phyloP scores from a whole-genome alignment of 1,139 yeast species.

The Pichia kudriavzevii region DNA sequence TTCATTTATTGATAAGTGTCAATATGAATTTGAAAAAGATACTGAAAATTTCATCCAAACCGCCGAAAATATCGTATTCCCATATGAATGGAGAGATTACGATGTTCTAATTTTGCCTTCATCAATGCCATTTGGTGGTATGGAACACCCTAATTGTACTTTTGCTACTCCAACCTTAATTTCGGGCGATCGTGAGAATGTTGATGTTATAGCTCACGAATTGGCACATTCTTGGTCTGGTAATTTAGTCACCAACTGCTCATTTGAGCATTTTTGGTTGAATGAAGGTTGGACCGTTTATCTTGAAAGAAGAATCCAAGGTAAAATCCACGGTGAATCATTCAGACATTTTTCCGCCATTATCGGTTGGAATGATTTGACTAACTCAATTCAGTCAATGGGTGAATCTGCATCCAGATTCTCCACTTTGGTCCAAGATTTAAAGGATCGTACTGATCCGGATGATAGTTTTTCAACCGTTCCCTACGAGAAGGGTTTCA shows the following conservation, averaged over 20 bases:
- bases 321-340: conserved; percentile 67
- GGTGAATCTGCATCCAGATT: conserved; percentile 45
- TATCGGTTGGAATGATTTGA: conserved; percentile 83
- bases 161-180: conserved; percentile 88
- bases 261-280: conserved; percentile 93
- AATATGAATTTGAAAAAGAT: conserved; percentile 75
- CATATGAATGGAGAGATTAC: conserved; percentile 80
- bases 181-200: conserved; percentile 79
- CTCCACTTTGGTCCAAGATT: conserved; percentile 62
- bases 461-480: conserved; percentile 85
- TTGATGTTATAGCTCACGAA: conserved; percentile 87
- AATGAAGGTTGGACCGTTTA: conserved; percentile 97
- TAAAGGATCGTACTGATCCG: conserved; percentile 62
- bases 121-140: conserved; percentile 90
- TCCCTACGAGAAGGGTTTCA: conserved; percentile 89
- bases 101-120: conserved; percentile 76
- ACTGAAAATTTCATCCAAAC: conserved; percentile 68
- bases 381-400: conserved; percentile 56
- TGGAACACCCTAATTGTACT: conserved; percentile 91
- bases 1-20: conserved; percentile 53
- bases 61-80: conserved; percentile 75
- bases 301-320: conserved; percentile 76
- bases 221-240: conserved; percentile 93
- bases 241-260: conserved; percentile 78
- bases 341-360: conserved; percentile 75